A percentile compares a stretch with the other conserved stretches of the same genome.
These are phyloP conservation scores for Senna tora DNA, from an alignment of 306 rosid species.

Conservation along the genomic window DNA sequence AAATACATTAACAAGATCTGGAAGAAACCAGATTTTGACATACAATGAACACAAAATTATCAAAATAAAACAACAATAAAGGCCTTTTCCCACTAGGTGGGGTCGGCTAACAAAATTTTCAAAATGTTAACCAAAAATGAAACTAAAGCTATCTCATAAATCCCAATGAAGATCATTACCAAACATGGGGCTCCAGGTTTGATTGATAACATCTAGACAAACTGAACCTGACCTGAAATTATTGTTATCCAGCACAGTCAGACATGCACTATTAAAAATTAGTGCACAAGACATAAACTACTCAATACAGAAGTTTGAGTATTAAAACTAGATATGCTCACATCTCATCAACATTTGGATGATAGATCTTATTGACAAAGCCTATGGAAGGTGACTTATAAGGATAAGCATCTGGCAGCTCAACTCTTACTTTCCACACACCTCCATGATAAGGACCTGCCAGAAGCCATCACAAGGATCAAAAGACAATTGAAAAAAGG, in stretches of 20 bases:
- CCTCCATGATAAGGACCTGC: conserved; percentile 60
- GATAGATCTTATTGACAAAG: conserved; percentile 58
- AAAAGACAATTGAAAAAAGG: conserved; percentile 26
- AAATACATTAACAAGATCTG: conserved; percentile 61
- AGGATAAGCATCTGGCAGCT: conserved; percentile 59
- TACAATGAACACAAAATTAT: conserved; percentile 23
- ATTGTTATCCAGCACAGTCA: conserved; percentile 13
- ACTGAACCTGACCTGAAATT: conserved; percentile 58
- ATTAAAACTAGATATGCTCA: conserved; percentile 34
- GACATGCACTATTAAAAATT: neutral
- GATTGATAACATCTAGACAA: conserved; percentile 60
- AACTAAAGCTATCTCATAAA: neutral
- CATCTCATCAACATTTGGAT: conserved; percentile 63
- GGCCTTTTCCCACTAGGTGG: too few species aligned
- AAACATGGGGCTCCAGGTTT: conserved; percentile 64
- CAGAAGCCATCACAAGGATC: conserved; percentile 40
- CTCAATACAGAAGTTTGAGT: neutral
- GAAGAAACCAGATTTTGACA: conserved; percentile 27
- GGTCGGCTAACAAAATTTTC: too few species aligned
- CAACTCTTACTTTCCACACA: conserved; percentile 59
- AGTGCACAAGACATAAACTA: neutral
- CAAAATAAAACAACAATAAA: too few species aligned
- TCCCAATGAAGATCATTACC: conserved; percentile 36
- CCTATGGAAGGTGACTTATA: conserved; percentile 59
- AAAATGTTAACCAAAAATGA: neutral